A percentile compares a stretch with the other conserved stretches of the same genome.
These are phyloP conservation scores for Salix koriyanagi DNA, from an alignment of 345 rosid species.

Conservation along the genomic window DNA sequence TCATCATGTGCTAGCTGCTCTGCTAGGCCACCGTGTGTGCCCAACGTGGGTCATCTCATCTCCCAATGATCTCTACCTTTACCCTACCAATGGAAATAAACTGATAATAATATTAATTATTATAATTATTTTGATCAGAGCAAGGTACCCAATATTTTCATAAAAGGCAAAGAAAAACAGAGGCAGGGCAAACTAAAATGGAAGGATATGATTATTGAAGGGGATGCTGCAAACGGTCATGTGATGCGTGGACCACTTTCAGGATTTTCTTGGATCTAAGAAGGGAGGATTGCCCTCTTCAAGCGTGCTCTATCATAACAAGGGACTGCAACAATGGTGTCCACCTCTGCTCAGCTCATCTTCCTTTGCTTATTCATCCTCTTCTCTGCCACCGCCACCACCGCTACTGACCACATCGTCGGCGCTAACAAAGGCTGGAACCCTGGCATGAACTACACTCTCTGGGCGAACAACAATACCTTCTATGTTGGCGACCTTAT, in stretches of 20 bases:
- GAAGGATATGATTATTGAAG: not conserved
- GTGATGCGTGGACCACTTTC: not conserved
- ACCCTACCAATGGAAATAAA: too few species aligned
- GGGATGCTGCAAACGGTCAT: not conserved
- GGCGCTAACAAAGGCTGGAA: conserved; percentile 82
- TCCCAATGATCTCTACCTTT: too few species aligned
- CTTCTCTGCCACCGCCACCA: conserved; percentile 21
- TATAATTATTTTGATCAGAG: too few species aligned
- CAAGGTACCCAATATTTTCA: not conserved
- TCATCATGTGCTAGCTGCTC: too few species aligned
- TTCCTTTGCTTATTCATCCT: conserved; percentile 20
- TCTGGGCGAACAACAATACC: conserved; percentile 70
- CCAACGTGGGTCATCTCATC: too few species aligned
- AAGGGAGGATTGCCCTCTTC: not conserved
- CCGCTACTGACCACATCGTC: conserved; percentile 73
- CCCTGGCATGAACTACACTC: conserved; percentile 68
- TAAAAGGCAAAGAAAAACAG: not conserved
- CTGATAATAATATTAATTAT: too few species aligned
- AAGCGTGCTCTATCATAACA: not conserved
- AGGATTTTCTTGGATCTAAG: not conserved
- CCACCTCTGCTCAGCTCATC: conserved; percentile 11
- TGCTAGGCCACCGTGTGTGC: too few species aligned
- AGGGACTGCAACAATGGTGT: not conserved
- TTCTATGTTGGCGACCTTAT: conserved; percentile 69
- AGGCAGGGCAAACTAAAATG: not conserved